Evolutionary conservation across 2,329 filamentous ascomycete species (phyloP).

Genomic region (Hypoxylon sp.): DNA sequence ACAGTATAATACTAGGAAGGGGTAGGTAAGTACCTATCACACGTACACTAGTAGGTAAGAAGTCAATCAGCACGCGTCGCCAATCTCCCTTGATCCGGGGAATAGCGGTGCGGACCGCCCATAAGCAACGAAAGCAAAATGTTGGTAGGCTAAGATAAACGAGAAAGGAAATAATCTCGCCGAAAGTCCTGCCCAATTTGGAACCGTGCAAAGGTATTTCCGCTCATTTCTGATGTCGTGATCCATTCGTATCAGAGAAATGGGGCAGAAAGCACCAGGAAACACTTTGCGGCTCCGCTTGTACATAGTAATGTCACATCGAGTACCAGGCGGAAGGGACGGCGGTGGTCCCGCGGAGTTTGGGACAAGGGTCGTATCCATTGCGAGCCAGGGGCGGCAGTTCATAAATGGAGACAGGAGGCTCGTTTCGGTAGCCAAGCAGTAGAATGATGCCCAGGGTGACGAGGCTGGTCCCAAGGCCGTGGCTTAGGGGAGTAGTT

Average conservation of each 20-base stretch:
- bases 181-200: slow-evolving; percentile 8
- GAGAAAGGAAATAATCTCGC: slow-evolving; percentile 24
- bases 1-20: neutral
- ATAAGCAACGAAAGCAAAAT: neutral
- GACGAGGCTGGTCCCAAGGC: slow-evolving; percentile 32
- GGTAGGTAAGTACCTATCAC: too few relatives aligned
- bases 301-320: slow-evolving; percentile 22
- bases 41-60: slow-evolving; percentile 1
- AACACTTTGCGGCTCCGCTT: slow-evolving; percentile 29
- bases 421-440: slow-evolving; percentile 10
- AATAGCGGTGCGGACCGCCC: slow-evolving; percentile 6
- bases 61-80: slow-evolving; percentile 22
- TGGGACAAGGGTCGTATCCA: slow-evolving; percentile 11
- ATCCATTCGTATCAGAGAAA: slow-evolving; percentile 21
- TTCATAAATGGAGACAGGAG: slow-evolving; percentile 13
- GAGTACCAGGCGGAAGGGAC: slow-evolving; percentile 38
- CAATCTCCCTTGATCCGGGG: slow-evolving; percentile 29
- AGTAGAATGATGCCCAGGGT: slow-evolving; percentile 9
- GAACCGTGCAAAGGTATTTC: slow-evolving; percentile 10
- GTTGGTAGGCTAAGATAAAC: slow-evolving; percentile 9
- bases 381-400: slow-evolving; percentile 20
- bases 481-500: slow-evolving; percentile 32
- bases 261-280: slow-evolving; percentile 5
- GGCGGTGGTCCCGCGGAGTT: slow-evolving; percentile 28
- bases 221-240: slow-evolving; percentile 26